Base-by-base conservation (phyloP, 495 filamentous ascomycete species). In the Aspergillus leporis region DNA sequence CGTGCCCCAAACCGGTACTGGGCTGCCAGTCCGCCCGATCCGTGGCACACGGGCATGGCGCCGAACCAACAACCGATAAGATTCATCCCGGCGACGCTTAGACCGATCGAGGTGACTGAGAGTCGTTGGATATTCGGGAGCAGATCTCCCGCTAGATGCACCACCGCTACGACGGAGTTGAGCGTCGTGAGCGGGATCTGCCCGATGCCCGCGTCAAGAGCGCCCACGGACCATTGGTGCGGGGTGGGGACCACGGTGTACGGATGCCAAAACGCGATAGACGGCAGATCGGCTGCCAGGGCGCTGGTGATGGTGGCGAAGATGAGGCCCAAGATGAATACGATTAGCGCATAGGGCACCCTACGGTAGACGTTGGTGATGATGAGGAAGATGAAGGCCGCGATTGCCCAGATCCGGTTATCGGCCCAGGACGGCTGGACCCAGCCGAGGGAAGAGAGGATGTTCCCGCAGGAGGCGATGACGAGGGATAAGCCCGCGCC, bases 41-140 rank as follows among this genome's bases (percentile, higher is more conserved):
- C 93, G 67, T 97, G 93, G 64, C 93, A 98, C 2, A 96, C 89
- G 5, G 93, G 93, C 93, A 98, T 98, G 0, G 87, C 90, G 30
- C 92, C 93, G 69, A 96, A 94, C 88, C 90, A 93, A 71, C 88
- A 92, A 7, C 90, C 88, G 5, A 89, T 61, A 6, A 97, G 74
- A 67, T 97, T 97, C 87, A 96, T 94, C 4, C 72, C 62, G 0
- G 85, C 85, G 8, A 98, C 90, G 46, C 90, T 93, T 51, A 95
- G 65, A 0, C 92, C 93, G 19, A 97, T 78, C 2, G 83, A 77
- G 0, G 90, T 92, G 16, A 87, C 82, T 0, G 83, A 83, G 2
- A 91, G 91, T 0, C 84, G 74, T 0, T 79, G 81, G 1, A 87
- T 74, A 9, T 84, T 73, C 0, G 91, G 92, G 1, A 95, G 74